phyloP scores from a whole-genome alignment of 2,329 filamentous ascomycete species.

The Colletotrichum sp. region DNA sequence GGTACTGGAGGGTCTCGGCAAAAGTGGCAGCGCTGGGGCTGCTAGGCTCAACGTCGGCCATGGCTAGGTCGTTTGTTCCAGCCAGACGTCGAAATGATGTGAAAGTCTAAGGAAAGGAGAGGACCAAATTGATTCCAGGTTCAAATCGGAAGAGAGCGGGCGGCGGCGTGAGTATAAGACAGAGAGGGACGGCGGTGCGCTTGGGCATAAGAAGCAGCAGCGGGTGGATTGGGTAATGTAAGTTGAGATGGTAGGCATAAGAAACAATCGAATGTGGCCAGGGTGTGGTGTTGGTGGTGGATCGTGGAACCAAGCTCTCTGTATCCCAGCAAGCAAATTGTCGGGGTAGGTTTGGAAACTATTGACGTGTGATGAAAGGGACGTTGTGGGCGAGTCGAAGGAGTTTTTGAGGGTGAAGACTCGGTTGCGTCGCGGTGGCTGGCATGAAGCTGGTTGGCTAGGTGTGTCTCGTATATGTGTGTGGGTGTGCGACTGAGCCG shows the following conservation, averaged over 20 bases:
- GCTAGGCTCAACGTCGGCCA: slow-evolving; percentile 19
- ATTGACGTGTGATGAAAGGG: slow-evolving; percentile 1
- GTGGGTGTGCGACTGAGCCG: neutral
- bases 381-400: neutral
- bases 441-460: neutral
- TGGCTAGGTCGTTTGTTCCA: slow-evolving; percentile 1
- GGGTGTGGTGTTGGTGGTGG: slow-evolving; percentile 1
- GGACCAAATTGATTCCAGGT: neutral
- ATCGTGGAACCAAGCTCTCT: slow-evolving; percentile 4
- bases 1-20: slow-evolving; percentile 31
- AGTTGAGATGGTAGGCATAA: slow-evolving; percentile 14
- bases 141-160: neutral
- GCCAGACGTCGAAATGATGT: neutral
- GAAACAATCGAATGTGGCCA: slow-evolving; percentile 13
- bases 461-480: neutral
- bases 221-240: slow-evolving; percentile 14
- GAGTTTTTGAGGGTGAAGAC: neutral
- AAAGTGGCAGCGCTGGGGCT: slow-evolving; percentile 11
- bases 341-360: neutral
- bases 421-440: neutral
- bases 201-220: slow-evolving; percentile 12
- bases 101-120: neutral
- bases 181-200: neutral
- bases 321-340: slow-evolving; percentile 8
- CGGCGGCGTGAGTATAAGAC: slow-evolving; percentile 18